These are phyloP conservation scores for Chaetothyriales sp. DNA, from an alignment of 2,329 filamentous ascomycete genomes.

Conservation along the genomic window DNA sequence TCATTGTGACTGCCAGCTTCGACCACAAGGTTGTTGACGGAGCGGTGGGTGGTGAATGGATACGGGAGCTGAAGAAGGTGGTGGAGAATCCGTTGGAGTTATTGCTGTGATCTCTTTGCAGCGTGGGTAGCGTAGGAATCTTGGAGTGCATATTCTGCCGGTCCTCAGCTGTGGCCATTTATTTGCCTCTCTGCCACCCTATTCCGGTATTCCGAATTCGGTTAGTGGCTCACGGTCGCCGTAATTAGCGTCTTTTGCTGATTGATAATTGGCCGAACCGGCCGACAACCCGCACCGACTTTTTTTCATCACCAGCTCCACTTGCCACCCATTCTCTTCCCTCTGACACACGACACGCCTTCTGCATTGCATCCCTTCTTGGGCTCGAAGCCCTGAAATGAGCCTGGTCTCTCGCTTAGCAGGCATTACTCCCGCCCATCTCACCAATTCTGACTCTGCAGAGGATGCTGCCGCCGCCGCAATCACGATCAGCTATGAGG, in stretches of 20 bases:
- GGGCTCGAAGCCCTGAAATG: slow-evolving; percentile 32
- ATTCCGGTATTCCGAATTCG: too few relatives aligned
- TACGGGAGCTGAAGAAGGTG: slow-evolving; percentile 91
- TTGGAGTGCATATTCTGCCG: background rate
- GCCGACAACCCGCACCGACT: too few relatives aligned
- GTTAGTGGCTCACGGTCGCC: too few relatives aligned
- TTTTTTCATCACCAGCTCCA: background rate
- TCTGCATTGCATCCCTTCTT: slow-evolving; percentile 1
- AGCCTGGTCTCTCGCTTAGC: slow-evolving; percentile 41
- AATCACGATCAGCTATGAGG: slow-evolving; percentile 6
- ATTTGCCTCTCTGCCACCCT: too few relatives aligned
- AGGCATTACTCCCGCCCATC: slow-evolving; percentile 19
- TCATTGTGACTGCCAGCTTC: slow-evolving; percentile 85
- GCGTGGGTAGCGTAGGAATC: background rate
- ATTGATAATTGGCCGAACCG: too few relatives aligned
- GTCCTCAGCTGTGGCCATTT: too few relatives aligned
- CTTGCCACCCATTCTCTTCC: background rate
- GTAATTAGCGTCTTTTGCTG: too few relatives aligned
- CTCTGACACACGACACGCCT: background rate
- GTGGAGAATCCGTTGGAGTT: slow-evolving; percentile 95
- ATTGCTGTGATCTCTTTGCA: slow-evolving; percentile 48
- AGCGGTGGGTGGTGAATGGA: slow-evolving; percentile 90
- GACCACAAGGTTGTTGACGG: slow-evolving; percentile 99
- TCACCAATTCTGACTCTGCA: slow-evolving; percentile 17
- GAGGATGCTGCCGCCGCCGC: slow-evolving; percentile 5